Evolutionary conservation across 2,329 filamentous ascomycete genomes (phyloP).

Genomic region (Macrophomina tecta): DNA sequence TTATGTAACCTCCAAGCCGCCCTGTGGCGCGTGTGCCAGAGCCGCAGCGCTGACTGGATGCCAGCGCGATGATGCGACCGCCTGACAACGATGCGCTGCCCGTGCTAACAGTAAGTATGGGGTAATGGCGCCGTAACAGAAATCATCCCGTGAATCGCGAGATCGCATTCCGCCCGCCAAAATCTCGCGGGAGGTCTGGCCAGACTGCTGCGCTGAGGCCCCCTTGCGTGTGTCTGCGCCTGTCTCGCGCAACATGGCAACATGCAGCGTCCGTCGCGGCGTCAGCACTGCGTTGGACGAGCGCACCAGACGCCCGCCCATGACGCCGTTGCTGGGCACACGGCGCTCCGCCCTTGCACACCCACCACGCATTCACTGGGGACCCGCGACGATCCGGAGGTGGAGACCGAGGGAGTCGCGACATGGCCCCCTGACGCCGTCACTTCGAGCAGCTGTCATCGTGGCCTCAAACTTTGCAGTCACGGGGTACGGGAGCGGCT

Average conservation of each 20-base stretch:
- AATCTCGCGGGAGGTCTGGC: not conserved
- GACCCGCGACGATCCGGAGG: slow-evolving; percentile 17
- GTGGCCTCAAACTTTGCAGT: not conserved
- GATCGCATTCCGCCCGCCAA: slow-evolving; percentile 11
- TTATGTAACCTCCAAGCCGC: slow-evolving; percentile 23
- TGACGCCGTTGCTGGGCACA: slow-evolving; percentile 10
- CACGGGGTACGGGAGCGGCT: slow-evolving; percentile 10
- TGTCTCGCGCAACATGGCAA: slow-evolving; percentile 8
- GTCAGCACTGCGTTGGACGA: not conserved
- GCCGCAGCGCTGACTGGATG: slow-evolving; percentile 22
- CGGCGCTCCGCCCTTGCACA: not conserved
- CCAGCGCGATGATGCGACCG: slow-evolving; percentile 17
- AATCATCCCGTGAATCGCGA: slow-evolving; percentile 22
- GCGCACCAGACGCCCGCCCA: slow-evolving; percentile 1
- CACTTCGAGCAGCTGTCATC: not conserved
- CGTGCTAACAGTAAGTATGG: slow-evolving; percentile 22
- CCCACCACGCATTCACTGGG: not conserved
- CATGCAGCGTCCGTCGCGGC: not conserved
- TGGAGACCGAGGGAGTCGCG: not conserved
- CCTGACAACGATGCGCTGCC: slow-evolving; percentile 10
- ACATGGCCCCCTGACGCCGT: not conserved
- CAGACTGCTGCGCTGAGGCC: slow-evolving; percentile 11
- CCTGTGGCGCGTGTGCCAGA: slow-evolving; percentile 22
- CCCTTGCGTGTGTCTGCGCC: slow-evolving; percentile 6
- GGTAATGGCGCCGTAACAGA: slow-evolving; percentile 26